phyloP scores from a whole-genome alignment of 1,139 yeast species.

The Candida dubliniensis region DNA sequence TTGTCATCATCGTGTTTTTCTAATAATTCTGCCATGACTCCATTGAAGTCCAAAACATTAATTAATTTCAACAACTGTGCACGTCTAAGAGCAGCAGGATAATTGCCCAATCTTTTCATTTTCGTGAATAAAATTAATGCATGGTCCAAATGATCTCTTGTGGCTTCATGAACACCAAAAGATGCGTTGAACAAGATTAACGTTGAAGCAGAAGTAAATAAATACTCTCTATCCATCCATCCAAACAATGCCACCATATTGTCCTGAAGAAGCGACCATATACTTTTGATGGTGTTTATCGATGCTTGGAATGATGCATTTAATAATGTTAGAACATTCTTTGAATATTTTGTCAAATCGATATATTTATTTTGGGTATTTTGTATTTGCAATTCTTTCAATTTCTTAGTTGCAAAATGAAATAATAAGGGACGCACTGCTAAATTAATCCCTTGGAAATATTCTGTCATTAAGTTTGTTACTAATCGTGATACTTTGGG shows the following conservation, averaged over 20 bases:
- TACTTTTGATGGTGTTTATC: slow-evolving; percentile 69
- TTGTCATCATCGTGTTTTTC: slow-evolving; percentile 56
- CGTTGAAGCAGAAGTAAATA: slow-evolving; percentile 80
- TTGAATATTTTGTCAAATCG: slow-evolving; percentile 67
- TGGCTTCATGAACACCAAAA: slow-evolving; percentile 79
- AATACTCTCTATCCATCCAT: slow-evolving; percentile 85
- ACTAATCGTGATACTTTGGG: slow-evolving; percentile 64
- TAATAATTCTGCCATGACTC: slow-evolving; percentile 58
- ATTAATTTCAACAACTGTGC: slow-evolving; percentile 69
- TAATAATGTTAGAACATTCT: slow-evolving; percentile 63
- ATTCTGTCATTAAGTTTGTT: slow-evolving; percentile 81
- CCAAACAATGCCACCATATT: slow-evolving; percentile 84
- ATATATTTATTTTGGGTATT: slow-evolving; percentile 53
- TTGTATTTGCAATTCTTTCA: slow-evolving; percentile 49
- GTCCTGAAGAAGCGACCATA: slow-evolving; percentile 72
- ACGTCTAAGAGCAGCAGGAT: slow-evolving; percentile 73
- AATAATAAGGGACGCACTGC: slow-evolving; percentile 80
- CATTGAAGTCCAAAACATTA: slow-evolving; percentile 66
- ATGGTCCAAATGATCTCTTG: slow-evolving; percentile 70
- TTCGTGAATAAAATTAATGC: slow-evolving; percentile 68
- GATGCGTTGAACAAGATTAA: slow-evolving; percentile 74
- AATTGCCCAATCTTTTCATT: slow-evolving; percentile 75
- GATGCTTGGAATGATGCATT: slow-evolving; percentile 86
- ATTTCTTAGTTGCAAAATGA: slow-evolving; percentile 74
- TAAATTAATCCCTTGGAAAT: slow-evolving; percentile 79